Evolutionary conservation across 2,329 filamentous ascomycete genomes (phyloP).

Genomic region (Rachicladosporium sp.): DNA sequence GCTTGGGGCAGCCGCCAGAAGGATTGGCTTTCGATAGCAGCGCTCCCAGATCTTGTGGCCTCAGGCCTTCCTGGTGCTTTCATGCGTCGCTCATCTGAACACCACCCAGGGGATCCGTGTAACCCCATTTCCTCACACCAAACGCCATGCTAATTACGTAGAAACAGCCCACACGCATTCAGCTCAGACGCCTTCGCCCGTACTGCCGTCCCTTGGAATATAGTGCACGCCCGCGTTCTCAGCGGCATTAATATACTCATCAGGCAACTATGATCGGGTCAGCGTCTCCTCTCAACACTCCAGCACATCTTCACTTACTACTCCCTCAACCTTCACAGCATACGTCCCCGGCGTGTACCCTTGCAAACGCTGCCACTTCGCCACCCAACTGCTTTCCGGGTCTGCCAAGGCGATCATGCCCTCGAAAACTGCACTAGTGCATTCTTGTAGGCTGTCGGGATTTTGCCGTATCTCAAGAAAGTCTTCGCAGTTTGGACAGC

Average conservation of each 20-base stretch:
- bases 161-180: background rate
- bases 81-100: too few species aligned
- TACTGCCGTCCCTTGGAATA: conserved; percentile 37
- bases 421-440: conserved; percentile 93
- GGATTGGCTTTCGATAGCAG: too few species aligned
- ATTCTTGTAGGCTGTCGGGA: conserved; percentile 72
- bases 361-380: conserved; percentile 89
- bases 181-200: conserved; percentile 9
- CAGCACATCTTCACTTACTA: conserved; percentile 32
- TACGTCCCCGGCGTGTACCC: conserved; percentile 82
- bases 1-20: too few species aligned
- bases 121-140: too few species aligned
- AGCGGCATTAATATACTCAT: conserved; percentile 42
- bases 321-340: conserved; percentile 85
- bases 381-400: conserved; percentile 80
- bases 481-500: conserved; percentile 93
- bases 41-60: too few species aligned
- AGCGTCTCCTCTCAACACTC: conserved; percentile 1
- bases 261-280: conserved; percentile 33
- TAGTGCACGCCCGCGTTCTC: conserved; percentile 51
- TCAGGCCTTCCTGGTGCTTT: too few species aligned
- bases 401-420: conserved; percentile 77
- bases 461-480: conserved; percentile 68
- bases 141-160: background rate
- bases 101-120: too few species aligned